Evolutionary conservation across 2,329 filamentous ascomycete species (phyloP), one percentile per base, ranked within the genome.

Genomic region (Stemphylium beticola): DNA sequence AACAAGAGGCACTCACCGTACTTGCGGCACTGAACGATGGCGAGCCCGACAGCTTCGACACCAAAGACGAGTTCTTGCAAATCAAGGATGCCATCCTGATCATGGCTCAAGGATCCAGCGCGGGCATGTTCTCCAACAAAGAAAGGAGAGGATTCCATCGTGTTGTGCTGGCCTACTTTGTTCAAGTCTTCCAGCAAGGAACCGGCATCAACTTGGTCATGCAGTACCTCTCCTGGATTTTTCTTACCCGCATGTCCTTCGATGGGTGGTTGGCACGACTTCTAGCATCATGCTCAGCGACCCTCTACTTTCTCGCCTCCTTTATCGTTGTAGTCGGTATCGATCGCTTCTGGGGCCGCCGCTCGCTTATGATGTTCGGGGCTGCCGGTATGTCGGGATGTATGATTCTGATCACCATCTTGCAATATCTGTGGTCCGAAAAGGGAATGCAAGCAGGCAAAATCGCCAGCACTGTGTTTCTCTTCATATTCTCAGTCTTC

Each of bases 401-500:
- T 43, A 73, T 75, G 71, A 55, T 69, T 4, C 54, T 75, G 3
- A 51, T 75, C 4, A 65, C 71, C 6, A 57, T 68, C 3, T 48
- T 66, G 31, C 62, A 67, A 17, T 71, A 68, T 22, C 46, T 73
- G 9, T 67, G 65, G 65, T 57, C 60, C 3, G 62, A 61, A 15
- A 57, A 60, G 3, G 37, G 43, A 2, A 55, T 62, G 14, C 38
- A 51, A 2, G 58, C 61, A 3, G 63, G 63, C n/a, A 73, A 75
- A 12, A 72, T 77, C 29, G 71, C 68, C 4, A 74, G 77, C 17
- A 74, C 77, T 0, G 72, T 96, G 54, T 93, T 96, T 78, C 92
- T 96, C 70, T 89, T 88, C 78, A 88, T 93, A 78, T 95, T 92
- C 82, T 92, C 96, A 79, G 91, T 91, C 82, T 95, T 89, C 82